Percentiles rank a stretch among this genome's conserved stretches.
Conservation (phyloP, 176 grass and related monocot species). For the Tillandsia leiboldiana region DNA sequence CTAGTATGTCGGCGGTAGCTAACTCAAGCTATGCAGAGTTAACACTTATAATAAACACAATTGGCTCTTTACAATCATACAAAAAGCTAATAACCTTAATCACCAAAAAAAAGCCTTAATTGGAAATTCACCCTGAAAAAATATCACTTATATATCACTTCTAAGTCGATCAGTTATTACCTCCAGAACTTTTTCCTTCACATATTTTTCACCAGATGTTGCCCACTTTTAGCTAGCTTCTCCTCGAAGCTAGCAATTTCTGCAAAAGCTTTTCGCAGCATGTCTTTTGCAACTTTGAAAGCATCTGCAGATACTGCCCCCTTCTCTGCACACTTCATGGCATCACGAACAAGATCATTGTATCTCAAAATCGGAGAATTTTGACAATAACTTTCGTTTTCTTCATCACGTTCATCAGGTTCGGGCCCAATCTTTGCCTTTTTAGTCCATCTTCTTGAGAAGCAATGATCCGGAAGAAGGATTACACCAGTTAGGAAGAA, state of each 20-base stretch:
- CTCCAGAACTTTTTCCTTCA: neutral
- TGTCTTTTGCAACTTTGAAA: constrained; percentile 61
- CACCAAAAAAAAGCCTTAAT: neutral
- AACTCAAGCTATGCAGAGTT: neutral
- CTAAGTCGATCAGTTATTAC: neutral
- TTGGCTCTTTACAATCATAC: neutral
- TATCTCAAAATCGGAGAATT: constrained; percentile 48
- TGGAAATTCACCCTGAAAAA: neutral
- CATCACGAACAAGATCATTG: constrained; percentile 55
- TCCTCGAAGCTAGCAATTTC: constrained; percentile 50
- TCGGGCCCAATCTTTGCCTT: constrained; percentile 57
- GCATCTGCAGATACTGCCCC: constrained; percentile 50
- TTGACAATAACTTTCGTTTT: constrained; percentile 27
- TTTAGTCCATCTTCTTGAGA: constrained; percentile 71
- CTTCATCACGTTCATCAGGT: constrained; percentile 27
- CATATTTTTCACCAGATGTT: constrained; percentile 13
- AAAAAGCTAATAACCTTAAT: neutral
- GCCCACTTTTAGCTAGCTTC: constrained; percentile 27
- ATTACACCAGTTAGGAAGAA: constrained; percentile 45
- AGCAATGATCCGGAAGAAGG: constrained; percentile 56
- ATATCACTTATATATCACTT: constrained; percentile 6
- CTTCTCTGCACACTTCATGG: constrained; percentile 67
- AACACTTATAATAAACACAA: neutral
- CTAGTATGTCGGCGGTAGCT: neutral
- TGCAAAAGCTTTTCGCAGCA: constrained; percentile 50